Conservation (phyloP, 2,329 filamentous ascomycete species). For the Phyllosticta ampelicida region DNA sequence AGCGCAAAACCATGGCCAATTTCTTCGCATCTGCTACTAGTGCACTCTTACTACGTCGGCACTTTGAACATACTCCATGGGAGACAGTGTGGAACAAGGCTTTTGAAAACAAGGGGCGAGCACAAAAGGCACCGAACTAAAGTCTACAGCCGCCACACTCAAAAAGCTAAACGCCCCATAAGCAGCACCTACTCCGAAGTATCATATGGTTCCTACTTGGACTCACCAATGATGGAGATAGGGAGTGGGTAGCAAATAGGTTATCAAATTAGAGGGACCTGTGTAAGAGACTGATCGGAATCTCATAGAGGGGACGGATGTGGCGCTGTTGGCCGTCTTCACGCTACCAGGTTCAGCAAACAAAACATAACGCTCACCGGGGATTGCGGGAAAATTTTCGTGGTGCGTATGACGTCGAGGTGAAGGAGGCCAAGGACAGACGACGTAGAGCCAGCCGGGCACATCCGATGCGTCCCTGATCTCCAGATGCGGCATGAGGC, state of each 20-base stretch:
- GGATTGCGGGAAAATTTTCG: background rate
- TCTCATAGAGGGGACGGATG: background rate
- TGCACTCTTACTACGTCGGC: background rate
- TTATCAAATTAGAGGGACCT: background rate
- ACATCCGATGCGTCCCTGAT: background rate
- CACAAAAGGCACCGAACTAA: background rate
- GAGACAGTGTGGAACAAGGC: background rate
- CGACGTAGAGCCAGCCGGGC: background rate
- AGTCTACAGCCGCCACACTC: background rate
- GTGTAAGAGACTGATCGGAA: background rate
- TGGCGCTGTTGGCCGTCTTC: background rate
- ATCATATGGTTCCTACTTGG: background rate
- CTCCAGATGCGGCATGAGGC: background rate
- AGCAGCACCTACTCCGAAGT: background rate
- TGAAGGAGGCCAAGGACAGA: background rate
- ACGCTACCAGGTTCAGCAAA: background rate
- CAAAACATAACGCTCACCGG: background rate
- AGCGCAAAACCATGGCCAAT: too few species aligned
- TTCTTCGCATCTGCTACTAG: too few species aligned
- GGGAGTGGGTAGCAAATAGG: background rate
- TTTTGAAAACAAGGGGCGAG: background rate
- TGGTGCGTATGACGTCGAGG: background rate
- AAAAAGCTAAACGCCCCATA: background rate
- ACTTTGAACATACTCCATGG: background rate
- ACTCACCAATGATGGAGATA: background rate